Evolutionary conservation across 371 early-diverging fungal genomes (phyloP).

Genomic region (Mortierella sp.): DNA sequence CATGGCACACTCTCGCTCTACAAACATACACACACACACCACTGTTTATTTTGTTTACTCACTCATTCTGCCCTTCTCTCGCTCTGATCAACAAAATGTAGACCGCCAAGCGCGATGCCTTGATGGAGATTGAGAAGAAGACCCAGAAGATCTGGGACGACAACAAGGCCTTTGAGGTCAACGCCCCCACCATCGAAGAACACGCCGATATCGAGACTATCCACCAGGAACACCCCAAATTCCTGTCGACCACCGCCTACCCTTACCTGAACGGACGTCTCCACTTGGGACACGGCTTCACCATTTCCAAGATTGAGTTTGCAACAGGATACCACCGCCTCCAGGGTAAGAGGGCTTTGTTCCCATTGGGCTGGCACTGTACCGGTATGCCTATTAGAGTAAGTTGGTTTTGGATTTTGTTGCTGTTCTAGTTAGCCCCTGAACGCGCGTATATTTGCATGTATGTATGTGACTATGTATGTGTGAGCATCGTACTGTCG

Average conservation of each 20-base stretch:
- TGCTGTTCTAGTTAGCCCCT: not conserved
- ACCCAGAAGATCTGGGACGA: slow-evolving; percentile 90
- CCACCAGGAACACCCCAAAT: slow-evolving; percentile 88
- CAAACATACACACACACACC: not conserved
- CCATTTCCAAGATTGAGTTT: slow-evolving; percentile 98
- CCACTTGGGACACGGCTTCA: slow-evolving; percentile 99
- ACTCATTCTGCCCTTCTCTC: not conserved
- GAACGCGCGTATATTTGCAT: not conserved
- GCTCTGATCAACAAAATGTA: slow-evolving; percentile 26
- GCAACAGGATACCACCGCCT: slow-evolving; percentile 94
- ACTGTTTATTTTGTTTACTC: not conserved
- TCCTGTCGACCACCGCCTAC: slow-evolving; percentile 98
- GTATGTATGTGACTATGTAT: no score
- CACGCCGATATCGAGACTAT: slow-evolving; percentile 60
- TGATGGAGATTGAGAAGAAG: slow-evolving; percentile 82
- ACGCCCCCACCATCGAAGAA: slow-evolving; percentile 87
- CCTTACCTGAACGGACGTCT: slow-evolving; percentile 99
- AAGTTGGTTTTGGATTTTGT: slow-evolving; percentile 21
- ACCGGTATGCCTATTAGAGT: slow-evolving; percentile 99
- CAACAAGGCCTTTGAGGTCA: slow-evolving; percentile 83
- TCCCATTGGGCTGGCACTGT: slow-evolving; percentile 99
- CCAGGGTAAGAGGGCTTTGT: slow-evolving; percentile 95
- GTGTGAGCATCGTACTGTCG: not conserved
- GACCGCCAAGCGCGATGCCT: slow-evolving; percentile 89
- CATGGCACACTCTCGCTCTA: no score